A percentile compares a stretch with the other conserved stretches of the same genome.
These are phyloP conservation scores for Phytophthora palmivora DNA, from an alignment of 352 stramenopile genomes.

Conservation along the genomic window DNA sequence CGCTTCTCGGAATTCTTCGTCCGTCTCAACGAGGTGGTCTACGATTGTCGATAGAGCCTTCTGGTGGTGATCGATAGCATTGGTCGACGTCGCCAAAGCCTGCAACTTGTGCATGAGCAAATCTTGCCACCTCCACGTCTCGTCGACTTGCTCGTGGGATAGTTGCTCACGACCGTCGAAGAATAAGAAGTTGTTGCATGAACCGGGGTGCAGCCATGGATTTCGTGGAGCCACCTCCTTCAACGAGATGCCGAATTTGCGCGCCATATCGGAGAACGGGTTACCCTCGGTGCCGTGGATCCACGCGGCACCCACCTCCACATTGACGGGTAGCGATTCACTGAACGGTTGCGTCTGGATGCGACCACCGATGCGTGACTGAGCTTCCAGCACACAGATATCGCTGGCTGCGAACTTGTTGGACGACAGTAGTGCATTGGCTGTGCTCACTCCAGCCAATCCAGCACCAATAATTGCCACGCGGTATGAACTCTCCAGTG, in stretches of 20 bases:
- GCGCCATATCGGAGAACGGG: conserved; percentile 48
- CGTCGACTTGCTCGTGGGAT: conserved; percentile 32
- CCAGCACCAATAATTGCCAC: conserved; percentile 59
- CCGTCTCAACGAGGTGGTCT: conserved; percentile 34
- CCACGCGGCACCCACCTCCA: conserved; percentile 68
- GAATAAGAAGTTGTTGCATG: conserved; percentile 59
- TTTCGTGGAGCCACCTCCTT: conserved; percentile 64
- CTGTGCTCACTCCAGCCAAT: conserved; percentile 53
- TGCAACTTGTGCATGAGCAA: conserved; percentile 56
- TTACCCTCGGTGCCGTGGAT: conserved; percentile 63
- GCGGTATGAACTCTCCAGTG: conserved; percentile 34
- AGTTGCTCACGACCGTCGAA: conserved; percentile 41
- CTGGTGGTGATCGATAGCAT: conserved; percentile 10
- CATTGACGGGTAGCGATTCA: conserved; percentile 42
- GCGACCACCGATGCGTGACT: conserved; percentile 56
- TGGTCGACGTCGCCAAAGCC: conserved; percentile 32
- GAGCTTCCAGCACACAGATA: conserved; percentile 59
- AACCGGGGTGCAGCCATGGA: conserved; percentile 59
- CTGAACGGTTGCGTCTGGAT: conserved; percentile 62
- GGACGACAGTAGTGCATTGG: conserved; percentile 47
- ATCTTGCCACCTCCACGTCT: conserved; percentile 58
- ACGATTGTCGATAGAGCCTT: conserved; percentile 49
- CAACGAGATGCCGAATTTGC: conserved; percentile 44
- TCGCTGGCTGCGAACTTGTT: conserved; percentile 38
- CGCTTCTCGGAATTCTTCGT: conserved; percentile 25